These are phyloP conservation scores for Grosmannia huntii DNA, from an alignment of 2,329 filamentous ascomycete genomes.

Conservation along the genomic window DNA sequence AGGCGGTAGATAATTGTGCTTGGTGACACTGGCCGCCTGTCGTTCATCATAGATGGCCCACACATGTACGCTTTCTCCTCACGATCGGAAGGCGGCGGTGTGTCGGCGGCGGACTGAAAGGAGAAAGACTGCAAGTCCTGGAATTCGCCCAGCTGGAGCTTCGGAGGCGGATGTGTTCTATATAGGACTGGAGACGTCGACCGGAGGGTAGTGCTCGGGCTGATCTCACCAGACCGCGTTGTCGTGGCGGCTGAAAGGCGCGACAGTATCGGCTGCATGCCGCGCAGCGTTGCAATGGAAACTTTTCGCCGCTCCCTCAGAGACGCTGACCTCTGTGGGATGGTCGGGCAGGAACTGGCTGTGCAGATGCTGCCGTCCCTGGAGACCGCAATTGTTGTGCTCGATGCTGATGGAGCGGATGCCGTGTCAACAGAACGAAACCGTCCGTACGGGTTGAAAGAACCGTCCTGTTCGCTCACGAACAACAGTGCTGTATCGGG, in stretches of 20 bases:
- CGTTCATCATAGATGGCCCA: no score
- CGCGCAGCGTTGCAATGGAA: conserved; percentile 7
- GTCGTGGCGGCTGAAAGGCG: conserved; percentile 1
- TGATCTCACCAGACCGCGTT: conserved; percentile 9
- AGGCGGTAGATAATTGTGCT: not conserved
- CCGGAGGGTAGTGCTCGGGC: conserved; percentile 5
- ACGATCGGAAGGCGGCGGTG: conserved; percentile 7
- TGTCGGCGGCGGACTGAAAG: conserved; percentile 1
- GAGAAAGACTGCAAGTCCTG: conserved; percentile 1
- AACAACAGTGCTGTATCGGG: not conserved
- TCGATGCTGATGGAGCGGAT: not conserved
- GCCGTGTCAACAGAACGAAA: not conserved
- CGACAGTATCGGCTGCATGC: conserved; percentile 1
- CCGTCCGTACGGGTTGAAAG: not conserved
- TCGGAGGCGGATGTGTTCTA: not conserved
- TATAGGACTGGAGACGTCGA: not conserved
- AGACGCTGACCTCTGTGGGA: conserved; percentile 13
- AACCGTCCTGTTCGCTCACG: not conserved
- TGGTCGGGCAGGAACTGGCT: conserved; percentile 5
- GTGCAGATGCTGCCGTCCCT: not conserved
- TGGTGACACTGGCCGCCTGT: not conserved
- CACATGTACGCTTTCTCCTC: not conserved
- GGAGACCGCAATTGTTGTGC: not conserved
- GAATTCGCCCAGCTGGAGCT: conserved; percentile 9
- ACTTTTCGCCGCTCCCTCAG: conserved; percentile 11